phyloP scores from a whole-genome alignment of 2,329 filamentous ascomycete genomes.

The Drechslerella stenobrocha region DNA sequence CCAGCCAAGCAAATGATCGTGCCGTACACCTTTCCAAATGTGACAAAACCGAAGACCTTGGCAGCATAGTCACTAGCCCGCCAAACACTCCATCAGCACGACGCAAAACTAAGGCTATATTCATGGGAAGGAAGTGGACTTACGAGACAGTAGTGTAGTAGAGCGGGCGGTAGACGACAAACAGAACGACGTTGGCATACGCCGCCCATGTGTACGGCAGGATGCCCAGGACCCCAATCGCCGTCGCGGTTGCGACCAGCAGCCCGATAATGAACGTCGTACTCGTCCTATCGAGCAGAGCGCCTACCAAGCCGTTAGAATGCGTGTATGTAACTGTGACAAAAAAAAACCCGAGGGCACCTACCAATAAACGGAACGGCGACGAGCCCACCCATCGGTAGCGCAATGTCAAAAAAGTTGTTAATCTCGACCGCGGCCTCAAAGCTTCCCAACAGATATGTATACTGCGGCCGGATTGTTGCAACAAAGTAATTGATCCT shows the following conservation, averaged over 20 bases:
- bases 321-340: neutral
- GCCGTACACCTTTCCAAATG: slow-evolving; percentile 92
- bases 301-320: slow-evolving; percentile 57
- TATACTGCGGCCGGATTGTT: slow-evolving; percentile 80
- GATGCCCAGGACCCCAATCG: slow-evolving; percentile 76
- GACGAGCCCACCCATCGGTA: slow-evolving; percentile 80
- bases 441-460: slow-evolving; percentile 69
- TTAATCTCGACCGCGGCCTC: slow-evolving; percentile 71
- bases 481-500: slow-evolving; percentile 93
- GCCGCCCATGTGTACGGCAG: slow-evolving; percentile 69
- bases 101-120: slow-evolving; percentile 50
- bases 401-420: slow-evolving; percentile 80
- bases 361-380: slow-evolving; percentile 75
- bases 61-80: slow-evolving; percentile 79
- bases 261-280: slow-evolving; percentile 71
- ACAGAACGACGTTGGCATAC: slow-evolving; percentile 75
- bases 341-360: neutral
- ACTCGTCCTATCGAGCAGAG: slow-evolving; percentile 74
- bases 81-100: neutral
- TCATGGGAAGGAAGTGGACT: slow-evolving; percentile 53
- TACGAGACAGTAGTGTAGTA: slow-evolving; percentile 86
- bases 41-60: slow-evolving; percentile 89
- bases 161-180: slow-evolving; percentile 81
- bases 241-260: slow-evolving; percentile 71
- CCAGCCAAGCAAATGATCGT: slow-evolving; percentile 84